These are phyloP conservation scores for Monosporascus sp. DNA, from an alignment of 2,329 filamentous ascomycete species.

Conservation along the genomic window DNA sequence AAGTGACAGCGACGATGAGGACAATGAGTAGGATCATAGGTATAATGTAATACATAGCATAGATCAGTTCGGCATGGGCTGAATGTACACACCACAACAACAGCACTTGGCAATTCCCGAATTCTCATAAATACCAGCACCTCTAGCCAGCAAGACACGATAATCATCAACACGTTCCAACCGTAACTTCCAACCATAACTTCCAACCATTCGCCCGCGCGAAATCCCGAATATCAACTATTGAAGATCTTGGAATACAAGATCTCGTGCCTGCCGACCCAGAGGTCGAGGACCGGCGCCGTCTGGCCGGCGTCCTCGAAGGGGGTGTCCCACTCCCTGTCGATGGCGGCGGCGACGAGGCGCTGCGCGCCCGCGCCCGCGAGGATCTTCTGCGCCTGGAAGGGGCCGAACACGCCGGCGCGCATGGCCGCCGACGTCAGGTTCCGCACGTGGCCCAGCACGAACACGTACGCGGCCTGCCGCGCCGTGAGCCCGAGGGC, in stretches of 20 bases:
- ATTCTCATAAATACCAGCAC: no score
- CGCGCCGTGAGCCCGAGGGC: slow-evolving; percentile 56
- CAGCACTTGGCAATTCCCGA: no score
- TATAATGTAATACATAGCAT: slow-evolving; percentile 6
- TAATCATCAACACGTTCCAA: no score
- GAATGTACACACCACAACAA: slow-evolving; percentile 9
- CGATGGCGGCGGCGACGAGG: slow-evolving; percentile 54
- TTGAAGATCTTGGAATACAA: slow-evolving; percentile 85
- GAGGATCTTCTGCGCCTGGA: slow-evolving; percentile 70
- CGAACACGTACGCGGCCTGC: slow-evolving; percentile 69
- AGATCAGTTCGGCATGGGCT: not conserved
- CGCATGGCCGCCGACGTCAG: slow-evolving; percentile 72
- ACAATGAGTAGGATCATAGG: slow-evolving; percentile 19
- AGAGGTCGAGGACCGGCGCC: slow-evolving; percentile 74
- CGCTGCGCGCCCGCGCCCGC: slow-evolving; percentile 55
- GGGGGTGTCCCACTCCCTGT: slow-evolving; percentile 52
- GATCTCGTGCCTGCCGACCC: slow-evolving; percentile 78
- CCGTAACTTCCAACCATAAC: no score
- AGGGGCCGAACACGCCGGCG: slow-evolving; percentile 74
- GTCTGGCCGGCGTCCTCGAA: slow-evolving; percentile 68
- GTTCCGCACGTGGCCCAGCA: slow-evolving; percentile 72
- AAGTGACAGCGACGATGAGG: slow-evolving; percentile 74
- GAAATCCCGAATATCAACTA: slow-evolving; percentile 44
- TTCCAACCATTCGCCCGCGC: no score
- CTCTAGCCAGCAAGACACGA: no score